Base-by-base conservation (phyloP, 2,329 filamentous ascomycete genomes). In the Dactylellina sp. region DNA sequence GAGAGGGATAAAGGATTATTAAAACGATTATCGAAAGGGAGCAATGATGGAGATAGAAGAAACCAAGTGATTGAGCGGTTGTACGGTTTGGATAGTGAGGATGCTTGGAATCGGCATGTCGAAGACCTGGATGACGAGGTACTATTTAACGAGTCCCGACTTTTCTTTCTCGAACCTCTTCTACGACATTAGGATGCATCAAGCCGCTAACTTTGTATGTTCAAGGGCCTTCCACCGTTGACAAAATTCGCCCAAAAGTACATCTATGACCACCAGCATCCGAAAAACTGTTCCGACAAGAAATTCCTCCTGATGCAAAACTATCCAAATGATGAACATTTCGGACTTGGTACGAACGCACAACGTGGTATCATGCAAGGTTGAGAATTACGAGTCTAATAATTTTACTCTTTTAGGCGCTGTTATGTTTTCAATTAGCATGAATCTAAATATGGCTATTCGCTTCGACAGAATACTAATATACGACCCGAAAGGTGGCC, bases 261-360 rank as follows among this genome's bases (percentile, higher is more conserved):
- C 47, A 72, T 76, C 20, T 74, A 62, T 18, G 50, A 64, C 22
- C 65, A 75, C 25, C 76, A 77, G 25, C 57, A 75, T 44, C 76
- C 76, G 14, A 55, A 74, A 49, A 52, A 50, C n/a, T 71, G 61
- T 44, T 74, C 61, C 16, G 56, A 70, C 9, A 74, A 76, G 37
- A 28, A 74, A 42, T 77, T 75, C 37, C 25, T 77, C 6, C 44
- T 78, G 9, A 76, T 77, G 37, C 12, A 59, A 12, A 75, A 71
- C 22, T 78, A 71, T 46, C 77, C 76, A 0, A 77, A 76, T 24
- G 76, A 78, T 40, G 75, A 76, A 55, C 28, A 66, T 7, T 78
- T 77, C 44, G 75, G 76, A 16, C 55, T 77, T 53, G 75, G 76
- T 63, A 66, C n/a, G 53, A 47, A 35, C 16, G 4, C 16, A 25